Conservation (phyloP, 192 early-diverging fungal genomes). For the Coemansia sp. region DNA sequence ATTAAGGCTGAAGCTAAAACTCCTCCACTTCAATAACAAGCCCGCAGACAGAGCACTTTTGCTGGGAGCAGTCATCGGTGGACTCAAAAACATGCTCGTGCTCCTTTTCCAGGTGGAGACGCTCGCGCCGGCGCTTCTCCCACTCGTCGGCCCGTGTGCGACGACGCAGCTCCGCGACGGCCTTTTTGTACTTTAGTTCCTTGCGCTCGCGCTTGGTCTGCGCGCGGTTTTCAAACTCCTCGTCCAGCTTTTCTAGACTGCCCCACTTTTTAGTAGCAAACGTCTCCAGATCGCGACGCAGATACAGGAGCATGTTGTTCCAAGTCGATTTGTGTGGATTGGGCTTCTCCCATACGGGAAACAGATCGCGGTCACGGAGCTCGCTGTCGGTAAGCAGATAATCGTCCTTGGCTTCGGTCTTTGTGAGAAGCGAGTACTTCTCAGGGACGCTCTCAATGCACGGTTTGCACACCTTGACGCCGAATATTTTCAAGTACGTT, state of each 20-base stretch:
- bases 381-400: slow-evolving; percentile 96
- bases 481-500: slow-evolving; percentile 70
- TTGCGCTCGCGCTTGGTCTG: slow-evolving; percentile 77
- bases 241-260: slow-evolving; percentile 77
- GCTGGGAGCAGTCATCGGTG: slow-evolving; percentile 54
- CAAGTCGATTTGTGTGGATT: slow-evolving; percentile 96
- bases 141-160: slow-evolving; percentile 76
- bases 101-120: slow-evolving; percentile 57
- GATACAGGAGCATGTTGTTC: slow-evolving; percentile 95
- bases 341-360: slow-evolving; percentile 84
- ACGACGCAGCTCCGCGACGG: slow-evolving; percentile 73
- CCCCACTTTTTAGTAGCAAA: slow-evolving; percentile 97
- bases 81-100: slow-evolving; percentile 79
- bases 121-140: slow-evolving; percentile 52
- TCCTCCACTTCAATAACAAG: slow-evolving; percentile 68
- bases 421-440: slow-evolving; percentile 91
- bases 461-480: slow-evolving; percentile 68
- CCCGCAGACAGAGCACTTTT: slow-evolving; percentile 67
- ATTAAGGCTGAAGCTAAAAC: slow-evolving; percentile 47
- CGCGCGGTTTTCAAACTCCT: slow-evolving; percentile 80
- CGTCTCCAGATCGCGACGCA: slow-evolving; percentile 82
- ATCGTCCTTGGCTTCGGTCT: slow-evolving; percentile 93
- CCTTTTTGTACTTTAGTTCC: slow-evolving; percentile 79
- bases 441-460: slow-evolving; percentile 80
- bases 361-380: slow-evolving; percentile 71